phyloP scores from a whole-genome alignment of 2,329 filamentous ascomycete genomes.

The Raffaelea deltoideospora region DNA sequence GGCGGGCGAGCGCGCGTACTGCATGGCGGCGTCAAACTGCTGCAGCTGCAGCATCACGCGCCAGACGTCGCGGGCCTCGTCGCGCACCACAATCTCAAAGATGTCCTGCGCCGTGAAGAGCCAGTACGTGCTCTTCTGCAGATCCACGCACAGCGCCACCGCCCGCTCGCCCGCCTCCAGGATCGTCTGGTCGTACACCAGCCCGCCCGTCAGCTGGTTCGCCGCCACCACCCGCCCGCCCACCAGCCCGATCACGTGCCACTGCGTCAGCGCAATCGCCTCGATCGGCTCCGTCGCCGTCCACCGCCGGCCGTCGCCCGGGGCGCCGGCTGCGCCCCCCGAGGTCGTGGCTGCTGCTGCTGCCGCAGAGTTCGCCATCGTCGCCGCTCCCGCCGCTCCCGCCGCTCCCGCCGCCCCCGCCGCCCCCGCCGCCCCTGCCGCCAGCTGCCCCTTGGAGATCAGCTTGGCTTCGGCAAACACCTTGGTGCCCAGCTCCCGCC shows the following conservation, averaged over 20 bases:
- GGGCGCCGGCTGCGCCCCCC: slow-evolving; percentile 33
- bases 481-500: slow-evolving; percentile 52
- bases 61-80: slow-evolving; percentile 90
- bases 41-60: slow-evolving; percentile 78
- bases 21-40: slow-evolving; percentile 76
- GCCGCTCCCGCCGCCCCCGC: slow-evolving; percentile 40
- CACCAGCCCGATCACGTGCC: slow-evolving; percentile 76
- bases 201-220: slow-evolving; percentile 71
- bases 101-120: slow-evolving; percentile 84
- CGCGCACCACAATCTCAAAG: slow-evolving; percentile 79
- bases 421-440: slow-evolving; percentile 40
- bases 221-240: slow-evolving; percentile 71
- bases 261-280: slow-evolving; percentile 76
- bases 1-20: slow-evolving; percentile 62
- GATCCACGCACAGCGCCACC: slow-evolving; percentile 75
- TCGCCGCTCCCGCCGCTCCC: slow-evolving; percentile 29
- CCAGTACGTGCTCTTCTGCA: slow-evolving; percentile 96
- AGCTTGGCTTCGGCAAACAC: slow-evolving; percentile 70
- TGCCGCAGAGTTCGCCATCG: slow-evolving; percentile 41
- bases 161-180: slow-evolving; percentile 64
- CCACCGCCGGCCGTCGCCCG: slow-evolving; percentile 47
- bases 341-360: slow-evolving; percentile 31
- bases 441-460: slow-evolving; percentile 58
- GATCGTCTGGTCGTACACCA: slow-evolving; percentile 79
- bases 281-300: slow-evolving; percentile 57